These are phyloP conservation scores for Tilletia caries DNA, from an alignment of 1,284 basidiomycete species.

Conservation along the genomic window DNA sequence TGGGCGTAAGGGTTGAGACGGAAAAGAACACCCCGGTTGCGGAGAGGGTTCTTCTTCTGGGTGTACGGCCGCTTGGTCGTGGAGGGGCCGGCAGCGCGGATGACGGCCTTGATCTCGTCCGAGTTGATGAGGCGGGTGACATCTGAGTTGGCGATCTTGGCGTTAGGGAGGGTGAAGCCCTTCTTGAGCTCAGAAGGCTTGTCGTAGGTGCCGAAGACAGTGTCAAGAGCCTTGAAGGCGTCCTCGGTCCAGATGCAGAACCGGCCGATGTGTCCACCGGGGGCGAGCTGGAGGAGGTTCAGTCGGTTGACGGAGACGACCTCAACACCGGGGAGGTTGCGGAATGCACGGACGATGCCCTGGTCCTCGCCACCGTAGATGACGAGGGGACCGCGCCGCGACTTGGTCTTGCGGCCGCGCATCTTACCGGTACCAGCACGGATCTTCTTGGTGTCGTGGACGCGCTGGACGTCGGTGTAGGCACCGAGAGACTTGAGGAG, in stretches of 20 bases:
- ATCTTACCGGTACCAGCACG: slow-evolving; percentile 97
- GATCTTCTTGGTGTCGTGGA: slow-evolving; percentile 94
- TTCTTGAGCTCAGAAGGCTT: slow-evolving; percentile 81
- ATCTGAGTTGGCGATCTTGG: slow-evolving; percentile 96
- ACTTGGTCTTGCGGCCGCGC: slow-evolving; percentile 93
- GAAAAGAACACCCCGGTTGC: slow-evolving; percentile 95
- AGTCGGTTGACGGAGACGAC: slow-evolving; percentile 88
- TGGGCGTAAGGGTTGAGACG: slow-evolving; percentile 98
- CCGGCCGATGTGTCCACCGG: slow-evolving; percentile 97
- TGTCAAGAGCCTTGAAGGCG: slow-evolving; percentile 88
- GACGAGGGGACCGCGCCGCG: slow-evolving; percentile 93
- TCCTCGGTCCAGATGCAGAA: slow-evolving; percentile 99
- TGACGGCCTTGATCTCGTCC: slow-evolving; percentile 64
- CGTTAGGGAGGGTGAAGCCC: slow-evolving; percentile 59
- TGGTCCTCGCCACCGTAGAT: slow-evolving; percentile 93
- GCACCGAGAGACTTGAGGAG: slow-evolving; percentile 78
- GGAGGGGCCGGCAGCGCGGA: slow-evolving; percentile 79
- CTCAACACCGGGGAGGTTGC: slow-evolving; percentile 98
- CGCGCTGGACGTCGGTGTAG: slow-evolving; percentile 92
- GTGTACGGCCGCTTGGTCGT: slow-evolving; percentile 89
- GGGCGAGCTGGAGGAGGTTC: slow-evolving; percentile 98
- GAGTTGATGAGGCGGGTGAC: slow-evolving; percentile 95
- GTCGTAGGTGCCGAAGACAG: slow-evolving; percentile 89
- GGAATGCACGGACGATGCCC: slow-evolving; percentile 96
- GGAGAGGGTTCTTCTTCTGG: slow-evolving; percentile 94